Evolutionary conservation across 495 filamentous ascomycete genomes (phyloP).

Genomic region (Aspergillus cavernicola): DNA sequence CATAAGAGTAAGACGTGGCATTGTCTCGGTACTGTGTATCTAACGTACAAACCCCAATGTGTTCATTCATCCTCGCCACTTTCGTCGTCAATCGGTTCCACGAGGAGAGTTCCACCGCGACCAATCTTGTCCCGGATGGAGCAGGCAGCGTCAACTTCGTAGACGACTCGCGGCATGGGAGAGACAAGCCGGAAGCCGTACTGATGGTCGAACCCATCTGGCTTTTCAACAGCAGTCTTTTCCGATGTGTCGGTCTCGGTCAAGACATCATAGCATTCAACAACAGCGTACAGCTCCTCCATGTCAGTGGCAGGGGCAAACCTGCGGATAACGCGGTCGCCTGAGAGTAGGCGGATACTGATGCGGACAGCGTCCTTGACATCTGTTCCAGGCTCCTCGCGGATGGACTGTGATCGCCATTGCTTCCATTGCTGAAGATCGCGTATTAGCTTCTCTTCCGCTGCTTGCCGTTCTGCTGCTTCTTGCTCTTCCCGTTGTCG

Average conservation of each 20-base stretch:
- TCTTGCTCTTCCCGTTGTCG: constrained; percentile 59
- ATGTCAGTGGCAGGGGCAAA: constrained; percentile 63
- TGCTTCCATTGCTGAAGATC: constrained; percentile 69
- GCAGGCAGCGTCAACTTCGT: constrained; percentile 60
- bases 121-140: constrained; percentile 71
- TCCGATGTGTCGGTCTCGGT: constrained; percentile 25
- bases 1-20: too few relatives aligned
- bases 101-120: constrained; percentile 81
- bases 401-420: constrained; percentile 70
- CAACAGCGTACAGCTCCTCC: constrained; percentile 93
- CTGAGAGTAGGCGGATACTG: constrained; percentile 71
- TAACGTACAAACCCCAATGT: too few relatives aligned
- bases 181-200: constrained; percentile 80
- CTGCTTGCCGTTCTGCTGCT: constrained; percentile 59
- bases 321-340: constrained; percentile 68
- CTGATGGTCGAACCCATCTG: constrained; percentile 67
- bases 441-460: constrained; percentile 52
- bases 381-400: constrained; percentile 61
- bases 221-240: constrained; percentile 41
- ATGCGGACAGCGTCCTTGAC: constrained; percentile 72
- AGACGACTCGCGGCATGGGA: constrained; percentile 76
- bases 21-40: too few relatives aligned
- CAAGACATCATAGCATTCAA: constrained; percentile 80
- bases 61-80: constrained; percentile 45
- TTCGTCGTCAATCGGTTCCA: constrained; percentile 63